phyloP scores from a whole-genome alignment of 73 alveolate species.

The Stentor roeselii region DNA sequence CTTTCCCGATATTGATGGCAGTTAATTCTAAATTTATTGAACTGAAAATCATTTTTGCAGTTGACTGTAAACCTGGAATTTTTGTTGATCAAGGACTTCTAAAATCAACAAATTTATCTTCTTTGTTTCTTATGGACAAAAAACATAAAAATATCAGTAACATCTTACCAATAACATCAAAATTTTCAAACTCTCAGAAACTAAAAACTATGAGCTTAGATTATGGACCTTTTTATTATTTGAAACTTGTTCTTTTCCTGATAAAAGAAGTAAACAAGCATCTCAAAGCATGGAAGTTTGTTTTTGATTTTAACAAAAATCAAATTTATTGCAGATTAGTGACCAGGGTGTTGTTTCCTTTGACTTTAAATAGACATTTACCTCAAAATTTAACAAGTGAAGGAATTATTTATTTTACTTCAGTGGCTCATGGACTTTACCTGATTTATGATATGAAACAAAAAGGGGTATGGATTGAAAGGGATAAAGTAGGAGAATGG shows the following conservation, averaged over 20 bases:
- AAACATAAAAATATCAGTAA: too few relatives aligned
- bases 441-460: background rate
- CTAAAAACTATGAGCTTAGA: too few relatives aligned
- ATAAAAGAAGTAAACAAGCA: background rate
- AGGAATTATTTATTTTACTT: background rate
- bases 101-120: too few relatives aligned
- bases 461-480: background rate
- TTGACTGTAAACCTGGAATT: background rate
- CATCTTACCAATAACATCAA: background rate
- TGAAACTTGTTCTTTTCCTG: background rate
- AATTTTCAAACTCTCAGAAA: background rate
- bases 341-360: background rate
- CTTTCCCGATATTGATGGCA: background rate
- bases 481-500: background rate
- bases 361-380: background rate
- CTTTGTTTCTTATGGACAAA: too few relatives aligned
- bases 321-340: background rate
- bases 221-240: too few relatives aligned
- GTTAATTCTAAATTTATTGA: background rate
- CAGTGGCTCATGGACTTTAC: background rate
- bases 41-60: background rate
- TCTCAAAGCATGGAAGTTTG: too few relatives aligned
- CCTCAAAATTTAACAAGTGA: background rate
- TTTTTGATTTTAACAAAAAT: too few relatives aligned
- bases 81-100: background rate